These are phyloP conservation scores for Globisporangium apiculatum DNA, from an alignment of 352 stramenopile genomes.

Conservation along the genomic window DNA sequence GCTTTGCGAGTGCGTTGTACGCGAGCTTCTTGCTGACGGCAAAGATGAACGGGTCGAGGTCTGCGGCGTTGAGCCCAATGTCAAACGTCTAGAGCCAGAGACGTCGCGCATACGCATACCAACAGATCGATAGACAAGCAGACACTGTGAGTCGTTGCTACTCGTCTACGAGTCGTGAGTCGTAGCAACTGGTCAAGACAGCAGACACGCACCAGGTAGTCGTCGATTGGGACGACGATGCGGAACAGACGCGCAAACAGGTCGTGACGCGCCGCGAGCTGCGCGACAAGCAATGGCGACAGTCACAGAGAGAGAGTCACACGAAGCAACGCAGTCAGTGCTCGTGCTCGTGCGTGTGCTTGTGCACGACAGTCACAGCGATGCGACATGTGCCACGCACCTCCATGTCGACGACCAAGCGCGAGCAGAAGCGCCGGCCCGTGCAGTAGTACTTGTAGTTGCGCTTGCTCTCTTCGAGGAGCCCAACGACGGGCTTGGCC, in stretches of 20 bases:
- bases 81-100: slow-evolving; percentile 43
- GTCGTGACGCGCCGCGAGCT: slow-evolving; percentile 56
- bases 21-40: slow-evolving; percentile 65
- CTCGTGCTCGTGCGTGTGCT: not conserved
- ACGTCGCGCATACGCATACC: too few species aligned
- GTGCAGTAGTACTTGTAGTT: slow-evolving; percentile 87
- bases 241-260: slow-evolving; percentile 51
- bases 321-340: not conserved
- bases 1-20: slow-evolving; percentile 61
- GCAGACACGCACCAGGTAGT: slow-evolving; percentile 8
- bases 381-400: slow-evolving; percentile 11
- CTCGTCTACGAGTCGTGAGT: too few species aligned
- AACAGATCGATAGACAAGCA: not conserved
- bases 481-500: slow-evolving; percentile 41
- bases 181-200: too few species aligned
- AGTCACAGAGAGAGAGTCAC: not conserved
- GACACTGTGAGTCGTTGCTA: not conserved
- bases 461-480: slow-evolving; percentile 64
- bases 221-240: slow-evolving; percentile 24
- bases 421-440: slow-evolving; percentile 66
- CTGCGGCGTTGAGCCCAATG: slow-evolving; percentile 44
- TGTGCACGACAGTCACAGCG: not conserved
- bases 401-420: slow-evolving; percentile 59
- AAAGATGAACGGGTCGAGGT: slow-evolving; percentile 69
- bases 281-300: not conserved